A percentile compares a stretch with the other conserved stretches of the same genome.
Conservation (phyloP, 768 basidiomycete genomes). For the Peribolospora baueri region DNA sequence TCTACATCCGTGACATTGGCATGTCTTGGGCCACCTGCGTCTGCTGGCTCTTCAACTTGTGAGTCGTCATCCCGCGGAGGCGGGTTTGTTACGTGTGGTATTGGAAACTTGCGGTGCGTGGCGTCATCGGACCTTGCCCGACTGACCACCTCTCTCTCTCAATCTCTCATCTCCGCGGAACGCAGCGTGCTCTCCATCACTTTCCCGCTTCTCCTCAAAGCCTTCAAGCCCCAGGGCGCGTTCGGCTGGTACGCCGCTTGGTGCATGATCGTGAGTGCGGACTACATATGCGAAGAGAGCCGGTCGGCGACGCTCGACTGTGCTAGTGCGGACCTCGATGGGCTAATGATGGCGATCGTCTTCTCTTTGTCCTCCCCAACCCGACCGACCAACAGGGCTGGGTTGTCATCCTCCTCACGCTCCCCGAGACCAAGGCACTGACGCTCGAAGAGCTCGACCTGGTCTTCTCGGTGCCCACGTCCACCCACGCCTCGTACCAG, state of each 20-base stretch:
- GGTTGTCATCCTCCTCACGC: background rate
- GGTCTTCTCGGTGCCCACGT: constrained; percentile 17
- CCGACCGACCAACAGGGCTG: background rate
- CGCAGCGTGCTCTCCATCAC: constrained; percentile 4
- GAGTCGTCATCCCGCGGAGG: background rate
- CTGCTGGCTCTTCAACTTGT: constrained; percentile 3
- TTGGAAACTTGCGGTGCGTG: background rate
- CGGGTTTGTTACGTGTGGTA: background rate
- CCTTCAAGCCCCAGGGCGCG: constrained; percentile 8
- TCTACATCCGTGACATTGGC: constrained; percentile 12
- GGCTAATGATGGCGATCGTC: background rate
- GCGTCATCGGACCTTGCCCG: background rate
- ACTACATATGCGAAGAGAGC: too few species aligned
- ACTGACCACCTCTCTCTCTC: background rate
- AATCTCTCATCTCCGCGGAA: background rate
- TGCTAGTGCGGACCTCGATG: background rate
- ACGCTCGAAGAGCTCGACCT: constrained; percentile 18
- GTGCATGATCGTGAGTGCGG: constrained; percentile 8
- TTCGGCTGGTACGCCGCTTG: constrained; percentile 11
- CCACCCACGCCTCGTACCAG: constrained; percentile 11
- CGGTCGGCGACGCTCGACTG: constrained; percentile 2
- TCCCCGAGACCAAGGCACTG: constrained; percentile 14
- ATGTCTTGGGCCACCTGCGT: constrained; percentile 10
- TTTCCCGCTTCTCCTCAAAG: constrained; percentile 9
- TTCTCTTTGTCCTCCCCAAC: constrained; percentile 3